Evolutionary conservation across 2,329 filamentous ascomycete species (phyloP).

Genomic region (Aspergillus melleus): DNA sequence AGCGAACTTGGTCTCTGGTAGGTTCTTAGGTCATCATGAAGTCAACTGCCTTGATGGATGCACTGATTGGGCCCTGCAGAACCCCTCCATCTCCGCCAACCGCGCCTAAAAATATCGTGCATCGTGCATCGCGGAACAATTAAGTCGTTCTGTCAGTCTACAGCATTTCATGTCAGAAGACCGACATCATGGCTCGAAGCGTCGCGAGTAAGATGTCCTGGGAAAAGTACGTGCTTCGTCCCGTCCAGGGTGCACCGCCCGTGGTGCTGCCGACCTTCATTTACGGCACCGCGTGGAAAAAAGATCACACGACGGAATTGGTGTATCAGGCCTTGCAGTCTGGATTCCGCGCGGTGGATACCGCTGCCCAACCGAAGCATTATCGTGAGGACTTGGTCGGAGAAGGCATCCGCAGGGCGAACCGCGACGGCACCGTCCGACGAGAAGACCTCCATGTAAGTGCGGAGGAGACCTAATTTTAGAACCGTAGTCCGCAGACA

Average conservation of each 20-base stretch:
- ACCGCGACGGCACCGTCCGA: constrained; percentile 58
- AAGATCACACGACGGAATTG: constrained; percentile 63
- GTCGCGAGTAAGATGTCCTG: constrained; percentile 30
- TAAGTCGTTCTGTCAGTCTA: neutral
- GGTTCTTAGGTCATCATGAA: constrained; percentile 14
- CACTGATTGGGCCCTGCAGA: neutral
- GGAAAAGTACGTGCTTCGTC: constrained; percentile 31
- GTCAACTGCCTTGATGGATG: constrained; percentile 3
- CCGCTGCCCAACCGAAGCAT: constrained; percentile 74
- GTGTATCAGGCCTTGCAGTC: constrained; percentile 67
- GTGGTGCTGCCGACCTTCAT: constrained; percentile 52
- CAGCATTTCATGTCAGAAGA: neutral
- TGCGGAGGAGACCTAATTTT: neutral
- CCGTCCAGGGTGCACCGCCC: constrained; percentile 23
- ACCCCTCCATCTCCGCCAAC: neutral
- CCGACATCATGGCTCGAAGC: constrained; percentile 20
- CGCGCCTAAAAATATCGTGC: neutral
- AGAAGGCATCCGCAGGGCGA: constrained; percentile 62
- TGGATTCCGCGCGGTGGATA: constrained; percentile 75
- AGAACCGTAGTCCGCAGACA: neutral
- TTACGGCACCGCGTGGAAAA: constrained; percentile 89
- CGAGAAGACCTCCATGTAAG: constrained; percentile 65
- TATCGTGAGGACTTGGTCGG: constrained; percentile 74
- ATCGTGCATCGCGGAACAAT: neutral
- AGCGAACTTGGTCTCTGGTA: neutral